Conservation (phyloP, 352 stramenopile species). For the Blastocystis sp. region DNA sequence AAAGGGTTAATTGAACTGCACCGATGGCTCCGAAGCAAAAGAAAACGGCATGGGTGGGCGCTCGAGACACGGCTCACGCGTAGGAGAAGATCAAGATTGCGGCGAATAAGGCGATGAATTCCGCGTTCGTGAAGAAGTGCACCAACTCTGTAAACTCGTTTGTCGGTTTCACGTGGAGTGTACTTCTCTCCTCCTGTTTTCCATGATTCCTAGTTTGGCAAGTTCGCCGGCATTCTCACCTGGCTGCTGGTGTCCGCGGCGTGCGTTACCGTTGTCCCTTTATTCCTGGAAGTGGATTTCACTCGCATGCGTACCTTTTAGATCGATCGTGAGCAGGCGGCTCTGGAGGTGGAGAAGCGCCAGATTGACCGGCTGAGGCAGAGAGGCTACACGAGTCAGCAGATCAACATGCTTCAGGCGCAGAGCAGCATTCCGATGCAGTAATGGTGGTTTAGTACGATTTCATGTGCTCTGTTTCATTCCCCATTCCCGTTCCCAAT, state of each 20-base stretch:
- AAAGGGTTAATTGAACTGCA: not conserved
- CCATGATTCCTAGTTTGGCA: slow-evolving; percentile 29
- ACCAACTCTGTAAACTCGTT: slow-evolving; percentile 36
- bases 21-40: not conserved
- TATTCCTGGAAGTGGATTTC: slow-evolving; percentile 30
- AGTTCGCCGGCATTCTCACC: slow-evolving; percentile 11
- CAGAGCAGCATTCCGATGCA: slow-evolving; percentile 24
- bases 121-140: slow-evolving; percentile 31
- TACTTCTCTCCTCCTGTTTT: not conserved
- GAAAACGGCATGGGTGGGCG: slow-evolving; percentile 29
- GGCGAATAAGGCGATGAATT: slow-evolving; percentile 55
- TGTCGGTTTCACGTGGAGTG: slow-evolving; percentile 27
- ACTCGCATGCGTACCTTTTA: not conserved
- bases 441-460: slow-evolving; percentile 39
- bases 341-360: slow-evolving; percentile 31
- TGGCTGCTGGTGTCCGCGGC: slow-evolving; percentile 18
- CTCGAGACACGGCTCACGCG: not conserved
- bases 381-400: slow-evolving; percentile 28
- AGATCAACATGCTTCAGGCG: slow-evolving; percentile 34
- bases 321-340: slow-evolving; percentile 44
- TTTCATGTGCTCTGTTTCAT: not conserved
- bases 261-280: slow-evolving; percentile 17
- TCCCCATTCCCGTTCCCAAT: not conserved
- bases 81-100: slow-evolving; percentile 67
- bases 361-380: slow-evolving; percentile 42